Evolutionary conservation across 768 basidiomycete genomes (phyloP).

Genomic region (Suillus ampliporus): DNA sequence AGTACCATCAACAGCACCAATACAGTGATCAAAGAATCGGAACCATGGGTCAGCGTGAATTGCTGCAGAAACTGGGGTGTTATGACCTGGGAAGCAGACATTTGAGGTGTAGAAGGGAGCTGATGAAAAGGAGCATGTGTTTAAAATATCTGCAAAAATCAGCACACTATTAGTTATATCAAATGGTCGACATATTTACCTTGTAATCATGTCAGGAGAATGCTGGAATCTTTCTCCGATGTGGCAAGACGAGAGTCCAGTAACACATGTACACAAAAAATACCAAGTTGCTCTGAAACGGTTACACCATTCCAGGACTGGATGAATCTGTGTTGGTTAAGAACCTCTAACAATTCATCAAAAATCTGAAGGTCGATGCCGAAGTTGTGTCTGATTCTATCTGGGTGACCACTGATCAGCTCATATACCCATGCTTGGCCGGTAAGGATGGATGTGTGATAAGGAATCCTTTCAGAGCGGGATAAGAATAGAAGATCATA

Average conservation of each 20-base stretch:
- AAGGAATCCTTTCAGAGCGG: slow-evolving; percentile 5
- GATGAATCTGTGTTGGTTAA: neutral
- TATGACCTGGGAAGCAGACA: neutral
- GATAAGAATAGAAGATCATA: neutral
- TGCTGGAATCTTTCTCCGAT: slow-evolving; percentile 19
- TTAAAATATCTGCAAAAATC: slow-evolving; percentile 23
- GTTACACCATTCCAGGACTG: slow-evolving; percentile 17
- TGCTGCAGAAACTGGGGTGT: neutral
- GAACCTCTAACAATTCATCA: slow-evolving; percentile 17
- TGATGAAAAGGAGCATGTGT: slow-evolving; percentile 8
- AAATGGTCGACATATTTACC: slow-evolving; percentile 23
- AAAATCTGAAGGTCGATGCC: slow-evolving; percentile 31
- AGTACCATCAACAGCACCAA: slow-evolving; percentile 10
- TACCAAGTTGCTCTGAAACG: slow-evolving; percentile 16
- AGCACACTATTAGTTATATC: slow-evolving; percentile 1
- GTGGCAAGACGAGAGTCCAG: slow-evolving; percentile 14
- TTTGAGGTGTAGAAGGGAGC: neutral
- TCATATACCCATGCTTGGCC: slow-evolving; percentile 30
- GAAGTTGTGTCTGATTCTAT: slow-evolving; percentile 24
- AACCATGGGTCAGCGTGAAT: neutral
- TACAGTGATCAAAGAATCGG: neutral
- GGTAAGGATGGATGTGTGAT: slow-evolving; percentile 31
- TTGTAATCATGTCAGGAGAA: slow-evolving; percentile 43
- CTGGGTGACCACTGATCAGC: slow-evolving; percentile 27
- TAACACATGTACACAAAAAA: slow-evolving; percentile 23